Conservation (phyloP, 2,329 filamentous ascomycete genomes). For the Davidsoniella eucalypti region DNA sequence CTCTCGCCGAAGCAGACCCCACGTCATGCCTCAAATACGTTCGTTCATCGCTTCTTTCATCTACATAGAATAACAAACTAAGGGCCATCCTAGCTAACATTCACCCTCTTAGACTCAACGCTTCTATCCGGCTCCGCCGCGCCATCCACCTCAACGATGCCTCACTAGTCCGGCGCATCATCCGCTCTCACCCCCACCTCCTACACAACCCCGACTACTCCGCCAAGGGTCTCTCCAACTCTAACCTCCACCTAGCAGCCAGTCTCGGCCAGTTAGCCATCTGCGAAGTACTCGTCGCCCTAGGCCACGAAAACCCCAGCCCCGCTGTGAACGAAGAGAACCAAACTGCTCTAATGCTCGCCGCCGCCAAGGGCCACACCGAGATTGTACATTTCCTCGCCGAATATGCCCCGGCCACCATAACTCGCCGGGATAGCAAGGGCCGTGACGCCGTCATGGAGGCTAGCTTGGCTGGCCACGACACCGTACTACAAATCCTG, state of each 20-base stretch:
- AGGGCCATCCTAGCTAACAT: not conserved
- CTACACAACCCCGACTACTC: slow-evolving; percentile 62
- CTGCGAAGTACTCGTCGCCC: slow-evolving; percentile 51
- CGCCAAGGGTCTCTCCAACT: slow-evolving; percentile 55
- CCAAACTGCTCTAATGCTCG: slow-evolving; percentile 70
- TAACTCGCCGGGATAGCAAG: slow-evolving; percentile 46
- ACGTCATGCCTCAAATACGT: slow-evolving; percentile 5
- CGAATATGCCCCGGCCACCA: slow-evolving; percentile 42
- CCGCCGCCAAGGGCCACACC: slow-evolving; percentile 50
- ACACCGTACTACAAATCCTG: slow-evolving; percentile 48
- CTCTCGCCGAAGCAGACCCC: slow-evolving; percentile 2
- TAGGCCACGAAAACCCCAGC: slow-evolving; percentile 57
- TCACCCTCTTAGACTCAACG: slow-evolving; percentile 31
- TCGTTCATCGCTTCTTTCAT: not conserved
- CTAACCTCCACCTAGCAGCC: slow-evolving; percentile 67
- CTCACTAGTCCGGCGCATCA: slow-evolving; percentile 58
- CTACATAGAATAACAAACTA: not conserved
- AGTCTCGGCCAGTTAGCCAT: slow-evolving; percentile 54
- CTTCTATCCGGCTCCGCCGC: slow-evolving; percentile 59
- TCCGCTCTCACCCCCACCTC: slow-evolving; percentile 52
- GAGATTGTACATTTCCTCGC: slow-evolving; percentile 59
- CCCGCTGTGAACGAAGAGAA: slow-evolving; percentile 64
- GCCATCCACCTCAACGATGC: slow-evolving; percentile 63
- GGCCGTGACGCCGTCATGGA: slow-evolving; percentile 61
- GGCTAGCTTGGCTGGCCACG: slow-evolving; percentile 42